These are phyloP conservation scores for Gossypium sturtianum DNA, from an alignment of 345 rosid species.

Conservation along the genomic window DNA sequence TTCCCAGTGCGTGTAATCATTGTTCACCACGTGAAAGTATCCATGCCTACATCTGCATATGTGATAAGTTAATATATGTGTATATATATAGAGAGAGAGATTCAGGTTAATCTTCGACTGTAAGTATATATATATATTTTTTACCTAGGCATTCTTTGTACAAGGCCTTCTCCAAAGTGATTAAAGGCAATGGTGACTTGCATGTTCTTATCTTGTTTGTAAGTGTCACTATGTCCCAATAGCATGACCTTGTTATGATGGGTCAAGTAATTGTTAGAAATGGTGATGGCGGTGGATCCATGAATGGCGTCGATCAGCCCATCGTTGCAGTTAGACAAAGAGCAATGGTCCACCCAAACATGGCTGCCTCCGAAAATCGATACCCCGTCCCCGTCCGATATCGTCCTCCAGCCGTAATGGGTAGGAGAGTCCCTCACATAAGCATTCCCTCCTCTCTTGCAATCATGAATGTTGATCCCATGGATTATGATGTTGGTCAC, in stretches of 20 bases:
- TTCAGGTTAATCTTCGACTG: background rate
- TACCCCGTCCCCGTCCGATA: slow-evolving; percentile 56
- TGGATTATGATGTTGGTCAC: slow-evolving; percentile 58
- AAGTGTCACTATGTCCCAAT: slow-evolving; percentile 58
- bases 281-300: slow-evolving; percentile 55
- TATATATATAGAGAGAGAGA: no score
- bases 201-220: slow-evolving; percentile 51
- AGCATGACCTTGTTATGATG: slow-evolving; percentile 63
- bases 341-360: slow-evolving; percentile 64
- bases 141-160: slow-evolving; percentile 71
- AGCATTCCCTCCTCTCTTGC: slow-evolving; percentile 33
- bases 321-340: slow-evolving; percentile 50
- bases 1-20: slow-evolving; percentile 59
- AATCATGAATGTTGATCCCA: slow-evolving; percentile 52
- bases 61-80: background rate
- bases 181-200: slow-evolving; percentile 66
- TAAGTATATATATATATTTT: background rate
- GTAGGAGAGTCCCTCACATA: slow-evolving; percentile 54
- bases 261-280: slow-evolving; percentile 53
- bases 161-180: slow-evolving; percentile 68
- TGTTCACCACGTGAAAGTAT: slow-evolving; percentile 66
- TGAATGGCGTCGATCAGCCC: slow-evolving; percentile 57
- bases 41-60: slow-evolving; percentile 52
- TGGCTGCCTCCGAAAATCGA: slow-evolving; percentile 61
- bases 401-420: slow-evolving; percentile 60